Conservation (phyloP, 768 basidiomycete species). For the Ephemerocybe angulata region DNA sequence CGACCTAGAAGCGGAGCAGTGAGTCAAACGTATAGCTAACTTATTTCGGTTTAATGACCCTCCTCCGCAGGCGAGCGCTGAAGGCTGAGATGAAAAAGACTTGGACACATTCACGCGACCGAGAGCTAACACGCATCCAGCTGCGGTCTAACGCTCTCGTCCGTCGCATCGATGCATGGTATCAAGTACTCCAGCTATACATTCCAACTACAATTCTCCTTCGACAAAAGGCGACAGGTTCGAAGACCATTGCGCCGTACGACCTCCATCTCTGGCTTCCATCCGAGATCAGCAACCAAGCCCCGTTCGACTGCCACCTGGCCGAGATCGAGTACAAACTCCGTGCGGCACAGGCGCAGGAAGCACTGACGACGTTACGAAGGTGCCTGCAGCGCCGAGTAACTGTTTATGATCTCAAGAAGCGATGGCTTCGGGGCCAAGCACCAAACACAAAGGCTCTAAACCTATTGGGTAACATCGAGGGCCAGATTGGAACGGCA, state of each 20-base stretch:
- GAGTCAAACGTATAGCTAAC: no score
- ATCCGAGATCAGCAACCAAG: conserved; percentile 12
- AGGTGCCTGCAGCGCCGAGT: conserved; percentile 17
- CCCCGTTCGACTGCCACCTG: not conserved
- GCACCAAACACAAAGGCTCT: conserved; percentile 20
- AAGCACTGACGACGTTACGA: conserved; percentile 19
- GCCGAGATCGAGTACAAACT: conserved; percentile 19
- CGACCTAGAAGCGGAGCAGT: conserved; percentile 21
- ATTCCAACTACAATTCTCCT: conserved; percentile 7
- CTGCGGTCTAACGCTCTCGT: conserved; percentile 13
- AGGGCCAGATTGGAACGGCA: conserved; percentile 14
- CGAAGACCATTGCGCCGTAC: not conserved
- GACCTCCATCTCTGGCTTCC: conserved; percentile 20
- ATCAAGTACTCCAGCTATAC: conserved; percentile 11
- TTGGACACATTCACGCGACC: conserved; percentile 15
- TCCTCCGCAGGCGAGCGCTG: not conserved
- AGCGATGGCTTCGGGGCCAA: conserved; percentile 18
- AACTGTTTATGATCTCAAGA: conserved; percentile 19
- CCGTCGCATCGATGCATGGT: conserved; percentile 17
- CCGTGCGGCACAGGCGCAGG: conserved; percentile 21
- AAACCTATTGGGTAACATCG: conserved; percentile 12
- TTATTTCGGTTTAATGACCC: not conserved
- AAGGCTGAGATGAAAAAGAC: not conserved
- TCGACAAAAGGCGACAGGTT: not conserved
- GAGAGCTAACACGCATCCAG: conserved; percentile 10